Base-by-base conservation (phyloP, 2,329 filamentous ascomycete genomes). In the Amauroascus verrucosus region DNA sequence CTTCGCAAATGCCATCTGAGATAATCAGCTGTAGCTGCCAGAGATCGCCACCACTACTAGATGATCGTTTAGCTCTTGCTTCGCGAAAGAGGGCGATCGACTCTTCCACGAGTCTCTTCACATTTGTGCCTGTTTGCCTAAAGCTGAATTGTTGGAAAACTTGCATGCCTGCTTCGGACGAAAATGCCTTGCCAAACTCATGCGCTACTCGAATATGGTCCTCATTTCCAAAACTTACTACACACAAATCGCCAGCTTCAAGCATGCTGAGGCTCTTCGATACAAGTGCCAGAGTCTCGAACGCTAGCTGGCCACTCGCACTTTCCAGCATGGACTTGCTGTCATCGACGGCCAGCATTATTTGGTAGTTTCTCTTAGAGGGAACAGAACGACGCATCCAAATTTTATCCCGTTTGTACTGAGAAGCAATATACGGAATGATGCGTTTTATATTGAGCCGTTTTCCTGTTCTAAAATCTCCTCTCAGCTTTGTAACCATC, bases 391-490 rank as follows among this genome's bases (percentile, higher is more conserved):
- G 83, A 13, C 94, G 86, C 85, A 98, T 95, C 93, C 93, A 99
- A 71, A 99, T 99, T 77, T 98, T 98, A 79, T 99, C 93, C 56
- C 93, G 87, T 77, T 96, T 97, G 78, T 96, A 98, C 66, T 86
- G 85, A 0, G 90, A 97, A 1, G 94, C 93, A 62, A 99, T 97
- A 73, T 98, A 99, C 0, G 94, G 93, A 63, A 99, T 98, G 71
- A 99, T 98, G 61, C 91, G 88, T 72, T 97, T 97, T 75, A 99
- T 95, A 71, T 97, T 98, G 62, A 99, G 87, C 0, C 93, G 85
- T 70, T 99, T 98, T 58, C 93, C 93, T 0, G 93, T 98, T 61
- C 93, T 87, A 79, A 95, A 97, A 61, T 95, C 89, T 41, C 93
- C 93, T 1, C 91, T 90, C 57, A 98, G 86, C 65, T 97, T 98